Evolutionary conservation across 2,329 filamentous ascomycete species (phyloP), one percentile per base, ranked within the genome.

Genomic region (Fusarium buxicola): DNA sequence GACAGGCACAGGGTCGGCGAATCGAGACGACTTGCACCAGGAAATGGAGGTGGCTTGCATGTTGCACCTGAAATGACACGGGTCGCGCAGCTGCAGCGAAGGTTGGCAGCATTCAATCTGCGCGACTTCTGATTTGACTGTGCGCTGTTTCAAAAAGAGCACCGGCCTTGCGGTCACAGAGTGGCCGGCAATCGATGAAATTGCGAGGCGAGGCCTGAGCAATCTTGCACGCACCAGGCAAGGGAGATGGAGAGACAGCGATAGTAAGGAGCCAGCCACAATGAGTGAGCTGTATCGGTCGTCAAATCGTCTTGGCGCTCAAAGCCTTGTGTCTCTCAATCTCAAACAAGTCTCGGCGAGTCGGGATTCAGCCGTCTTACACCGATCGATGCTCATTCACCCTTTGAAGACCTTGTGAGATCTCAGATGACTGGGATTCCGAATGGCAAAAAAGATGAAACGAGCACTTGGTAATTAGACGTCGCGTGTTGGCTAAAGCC

Each of bases 181-280:
- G 39, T 31, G 59, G 40, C 27, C 16, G 31, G 35, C 21, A 41
- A 52, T 16, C 31, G 21, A 18, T 28, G 12, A 34, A 9, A 35
- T 49, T 25, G 35, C 34, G 31, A 36, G 45, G 46, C n/a, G 49
- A 63, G 49, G 46, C 44, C 18, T 46, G 40, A 21, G 31, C 16
- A 18, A 46, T 45, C 12, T 45, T 31, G 40, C 13, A 28, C 24
- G 27, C 25, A 27, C 36, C 32, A 21, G 35, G 28, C 44, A 57
- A 57, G 16, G n/a, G 40, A 50, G 38, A 62, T 28, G 30, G 34
- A 24, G 39, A 54, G 46, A 58, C 57, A 63, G 38, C 38, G 15
- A 45, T 13, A 44, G 15, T 16, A 58, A 44, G 32, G 60, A 54
- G 39, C 36, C 48, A 65, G 57, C 58, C 58, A 65, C 61, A 38